Evolutionary conservation across 1,284 basidiomycete genomes (phyloP), one percentile per base, ranked within the genome.

Genomic region (Albatrellus sp.): DNA sequence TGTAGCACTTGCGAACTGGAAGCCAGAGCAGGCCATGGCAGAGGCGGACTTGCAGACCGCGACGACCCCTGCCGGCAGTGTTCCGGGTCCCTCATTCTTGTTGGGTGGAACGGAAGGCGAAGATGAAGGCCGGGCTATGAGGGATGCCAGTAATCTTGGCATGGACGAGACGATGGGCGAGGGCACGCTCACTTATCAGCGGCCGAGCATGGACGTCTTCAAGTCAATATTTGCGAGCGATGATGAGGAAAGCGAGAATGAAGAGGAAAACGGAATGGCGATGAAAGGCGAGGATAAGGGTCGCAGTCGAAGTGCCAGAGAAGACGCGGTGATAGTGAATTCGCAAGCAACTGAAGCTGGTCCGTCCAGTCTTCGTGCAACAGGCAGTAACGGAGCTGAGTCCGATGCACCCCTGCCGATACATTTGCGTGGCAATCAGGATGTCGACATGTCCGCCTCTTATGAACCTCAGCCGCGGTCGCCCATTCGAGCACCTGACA

Each of bases 141-240:
- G n/a, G 31, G 77, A 86, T 51, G 54, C 83, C 46, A 68, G 73
- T 2, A 90, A 90, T 56, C 75, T 97, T 29, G 92, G 92, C 65
- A 79, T 32, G 92, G 87, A 9, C 90, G 85, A 90, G 41, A 74
- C 73, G 38, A 90, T 94, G 57, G 90, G 89, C 0, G 61, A 73
- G 35, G 91, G 96, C 57, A 92, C 80, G 9, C 66, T 94, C 51
- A 90, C 84, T 0, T 93, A 93, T 59, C 71, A 85, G 50, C 76
- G 88, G 37, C 94, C 94, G 1, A 68, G 80, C 2, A 87, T 91
- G 71, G 88, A 93, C 56, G 80, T 98, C 34, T 98, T 97, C 72
- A 94, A 94, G 60, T 90, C 90, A 1, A 92, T 93, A 49, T 93
- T 92, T 58, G 89, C 88, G 5, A 89, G 85, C 57, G 90, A 92